Conservation (phyloP, 2,329 filamentous ascomycete genomes). For the Exophiala sp. region DNA sequence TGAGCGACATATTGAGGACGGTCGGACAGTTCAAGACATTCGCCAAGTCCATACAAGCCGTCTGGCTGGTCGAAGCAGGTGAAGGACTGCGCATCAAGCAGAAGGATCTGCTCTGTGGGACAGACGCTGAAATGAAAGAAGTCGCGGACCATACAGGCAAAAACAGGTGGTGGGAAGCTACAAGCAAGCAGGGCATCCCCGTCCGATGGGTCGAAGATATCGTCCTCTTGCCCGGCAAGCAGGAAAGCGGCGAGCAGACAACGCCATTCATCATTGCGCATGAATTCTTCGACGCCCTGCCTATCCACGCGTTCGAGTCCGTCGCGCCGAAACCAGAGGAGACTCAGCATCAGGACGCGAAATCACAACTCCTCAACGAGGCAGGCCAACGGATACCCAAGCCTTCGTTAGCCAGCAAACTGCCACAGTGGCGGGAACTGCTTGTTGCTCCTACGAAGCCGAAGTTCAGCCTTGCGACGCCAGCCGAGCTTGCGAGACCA, state of each 20-base stretch:
- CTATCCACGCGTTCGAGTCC: conserved; percentile 91
- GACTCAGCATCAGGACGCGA: conserved; percentile 34
- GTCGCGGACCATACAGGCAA: conserved; percentile 30
- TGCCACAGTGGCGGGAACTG: conserved; percentile 75
- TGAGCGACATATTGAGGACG: conserved; percentile 92
- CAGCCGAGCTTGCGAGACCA: conserved; percentile 31
- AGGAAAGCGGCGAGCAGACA: conserved; percentile 54
- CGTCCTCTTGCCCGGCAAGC: conserved; percentile 71
- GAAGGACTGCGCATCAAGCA: conserved; percentile 72
- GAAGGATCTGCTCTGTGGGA: conserved; percentile 75
- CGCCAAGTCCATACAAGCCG: conserved; percentile 71
- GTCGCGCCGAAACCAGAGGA: conserved; percentile 52
- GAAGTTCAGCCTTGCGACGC: conserved; percentile 54
- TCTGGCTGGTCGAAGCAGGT: conserved; percentile 95
- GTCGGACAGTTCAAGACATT: conserved; percentile 79
- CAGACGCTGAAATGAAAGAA: conserved; percentile 66
- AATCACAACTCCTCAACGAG: conserved; percentile 46
- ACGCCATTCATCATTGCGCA: conserved; percentile 93
- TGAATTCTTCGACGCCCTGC: conserved; percentile 97
- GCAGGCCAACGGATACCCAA: conserved; percentile 39
- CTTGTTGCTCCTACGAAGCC: conserved; percentile 66
- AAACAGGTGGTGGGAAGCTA: conserved; percentile 63
- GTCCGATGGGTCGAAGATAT: conserved; percentile 78
- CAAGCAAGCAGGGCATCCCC: conserved; percentile 71
- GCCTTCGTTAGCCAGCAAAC: conserved; percentile 38